Conservation (phyloP, 1,284 basidiomycete species). For the Leucoagaricus sp. region DNA sequence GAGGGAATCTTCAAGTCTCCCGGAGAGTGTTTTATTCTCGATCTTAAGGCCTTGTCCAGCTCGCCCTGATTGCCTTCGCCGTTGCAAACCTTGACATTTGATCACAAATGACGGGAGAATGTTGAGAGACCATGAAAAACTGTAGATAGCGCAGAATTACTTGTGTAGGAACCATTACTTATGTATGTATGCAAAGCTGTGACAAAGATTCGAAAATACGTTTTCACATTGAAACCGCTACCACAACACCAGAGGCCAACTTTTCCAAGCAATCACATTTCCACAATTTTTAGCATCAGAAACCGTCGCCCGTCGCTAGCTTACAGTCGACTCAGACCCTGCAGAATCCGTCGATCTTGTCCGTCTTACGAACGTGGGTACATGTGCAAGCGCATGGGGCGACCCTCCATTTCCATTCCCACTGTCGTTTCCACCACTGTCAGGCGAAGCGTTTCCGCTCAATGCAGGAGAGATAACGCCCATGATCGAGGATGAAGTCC, state of each 20-base stretch:
- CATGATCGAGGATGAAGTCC: slow-evolving; percentile 45
- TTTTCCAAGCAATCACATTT: no score
- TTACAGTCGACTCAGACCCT: not conserved
- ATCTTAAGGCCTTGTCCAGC: no score
- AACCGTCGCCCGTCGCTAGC: not conserved
- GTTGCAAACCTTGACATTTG: no score
- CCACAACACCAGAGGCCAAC: not conserved
- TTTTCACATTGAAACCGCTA: not conserved
- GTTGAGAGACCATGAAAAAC: no score
- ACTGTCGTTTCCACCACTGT: not conserved
- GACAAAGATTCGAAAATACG: not conserved
- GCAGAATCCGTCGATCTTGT: not conserved
- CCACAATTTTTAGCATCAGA: no score
- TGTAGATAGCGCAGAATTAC: slow-evolving; percentile 3
- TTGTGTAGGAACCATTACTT: not conserved
- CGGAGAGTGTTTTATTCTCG: no score
- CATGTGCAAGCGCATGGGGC: slow-evolving; percentile 12
- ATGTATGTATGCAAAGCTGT: not conserved
- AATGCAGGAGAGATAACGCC: slow-evolving; percentile 35
- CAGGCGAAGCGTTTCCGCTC: not conserved
- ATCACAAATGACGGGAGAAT: no score
- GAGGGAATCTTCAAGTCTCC: no score
- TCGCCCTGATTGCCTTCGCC: no score
- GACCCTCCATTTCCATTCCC: slow-evolving; percentile 6
- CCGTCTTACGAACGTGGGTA: slow-evolving; percentile 13